A percentile compares a stretch with the other conserved stretches of the same genome.
phyloP scores from a whole-genome alignment of 1,284 basidiomycete genomes.

The Leccinum fallax region DNA sequence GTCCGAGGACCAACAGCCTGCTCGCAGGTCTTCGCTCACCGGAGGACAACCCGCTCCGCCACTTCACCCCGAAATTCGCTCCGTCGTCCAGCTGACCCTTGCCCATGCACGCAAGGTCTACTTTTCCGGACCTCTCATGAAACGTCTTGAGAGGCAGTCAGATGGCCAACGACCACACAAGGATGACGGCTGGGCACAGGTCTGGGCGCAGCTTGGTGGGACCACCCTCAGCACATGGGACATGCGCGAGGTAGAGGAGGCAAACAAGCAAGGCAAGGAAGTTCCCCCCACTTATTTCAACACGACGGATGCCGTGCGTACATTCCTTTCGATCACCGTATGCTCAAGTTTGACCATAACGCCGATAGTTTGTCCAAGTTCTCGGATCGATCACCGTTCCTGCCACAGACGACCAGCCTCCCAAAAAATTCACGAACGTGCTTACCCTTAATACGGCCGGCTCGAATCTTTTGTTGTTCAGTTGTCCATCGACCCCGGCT shows the following conservation, averaged over 20 bases:
- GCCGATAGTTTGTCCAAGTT: conserved; percentile 66
- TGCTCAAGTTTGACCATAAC: conserved; percentile 5
- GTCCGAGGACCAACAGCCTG: background rate
- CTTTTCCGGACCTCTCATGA: conserved; percentile 78
- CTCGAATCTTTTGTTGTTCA: conserved; percentile 88
- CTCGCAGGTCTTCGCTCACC: conserved; percentile 28
- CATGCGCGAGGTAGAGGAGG: conserved; percentile 82
- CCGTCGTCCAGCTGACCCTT: conserved; percentile 65
- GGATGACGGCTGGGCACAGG: conserved; percentile 87
- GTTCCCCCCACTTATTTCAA: conserved; percentile 88
- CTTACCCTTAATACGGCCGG: conserved; percentile 95
- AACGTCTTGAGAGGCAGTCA: conserved; percentile 70
- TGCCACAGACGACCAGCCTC: conserved; percentile 46
- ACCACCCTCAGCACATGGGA: conserved; percentile 93
- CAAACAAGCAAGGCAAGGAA: conserved; percentile 76
- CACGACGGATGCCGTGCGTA: conserved; percentile 81
- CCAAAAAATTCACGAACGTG: conserved; percentile 73
- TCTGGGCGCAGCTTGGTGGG: conserved; percentile 93
- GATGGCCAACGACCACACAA: conserved; percentile 74
- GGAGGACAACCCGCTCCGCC: conserved; percentile 35
- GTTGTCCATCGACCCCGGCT: conserved; percentile 71
- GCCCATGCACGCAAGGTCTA: conserved; percentile 80
- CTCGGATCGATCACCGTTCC: conserved; percentile 72
- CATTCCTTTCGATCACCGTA: background rate
- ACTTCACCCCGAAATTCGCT: conserved; percentile 79